Percentiles rank a stretch among this genome's conserved stretches.
Conservation (phyloP, 1,284 basidiomycete species). For the Mrakiaceae sp. region DNA sequence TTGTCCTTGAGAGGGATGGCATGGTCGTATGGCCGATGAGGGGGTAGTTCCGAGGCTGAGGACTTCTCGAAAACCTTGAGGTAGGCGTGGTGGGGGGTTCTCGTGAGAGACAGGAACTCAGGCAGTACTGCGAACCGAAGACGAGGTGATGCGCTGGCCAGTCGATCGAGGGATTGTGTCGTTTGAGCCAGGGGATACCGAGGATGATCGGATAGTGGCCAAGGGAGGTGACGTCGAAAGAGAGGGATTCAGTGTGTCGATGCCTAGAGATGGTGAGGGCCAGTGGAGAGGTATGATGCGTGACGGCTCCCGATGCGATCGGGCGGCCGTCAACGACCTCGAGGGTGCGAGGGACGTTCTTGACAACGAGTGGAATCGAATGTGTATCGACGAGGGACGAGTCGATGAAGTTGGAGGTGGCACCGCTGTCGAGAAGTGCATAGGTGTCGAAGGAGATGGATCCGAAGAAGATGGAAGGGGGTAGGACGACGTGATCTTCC, state of each 20-base stretch:
- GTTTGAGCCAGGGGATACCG: background rate
- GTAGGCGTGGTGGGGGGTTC: no score
- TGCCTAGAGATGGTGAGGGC: background rate
- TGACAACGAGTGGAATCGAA: background rate
- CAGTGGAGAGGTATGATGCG: background rate
- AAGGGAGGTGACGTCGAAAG: no score
- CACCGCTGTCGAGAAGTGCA: background rate
- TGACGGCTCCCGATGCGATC: background rate
- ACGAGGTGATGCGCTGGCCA: background rate
- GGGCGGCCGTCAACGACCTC: background rate
- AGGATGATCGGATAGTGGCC: background rate
- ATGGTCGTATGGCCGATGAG: no score
- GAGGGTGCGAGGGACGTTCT: background rate
- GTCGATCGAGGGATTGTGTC: no score
- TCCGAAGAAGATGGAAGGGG: background rate
- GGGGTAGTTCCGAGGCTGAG: no score
- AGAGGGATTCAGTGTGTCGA: no score
- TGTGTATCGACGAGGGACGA: background rate
- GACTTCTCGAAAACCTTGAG: no score
- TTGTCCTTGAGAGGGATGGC: no score
- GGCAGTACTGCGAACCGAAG: background rate
- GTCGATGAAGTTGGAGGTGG: background rate
- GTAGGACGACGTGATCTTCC: background rate
- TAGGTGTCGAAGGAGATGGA: background rate
- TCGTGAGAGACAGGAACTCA: no score